Evolutionary conservation across 768 basidiomycete genomes (phyloP).

Genomic region (Amanita polypyramis): DNA sequence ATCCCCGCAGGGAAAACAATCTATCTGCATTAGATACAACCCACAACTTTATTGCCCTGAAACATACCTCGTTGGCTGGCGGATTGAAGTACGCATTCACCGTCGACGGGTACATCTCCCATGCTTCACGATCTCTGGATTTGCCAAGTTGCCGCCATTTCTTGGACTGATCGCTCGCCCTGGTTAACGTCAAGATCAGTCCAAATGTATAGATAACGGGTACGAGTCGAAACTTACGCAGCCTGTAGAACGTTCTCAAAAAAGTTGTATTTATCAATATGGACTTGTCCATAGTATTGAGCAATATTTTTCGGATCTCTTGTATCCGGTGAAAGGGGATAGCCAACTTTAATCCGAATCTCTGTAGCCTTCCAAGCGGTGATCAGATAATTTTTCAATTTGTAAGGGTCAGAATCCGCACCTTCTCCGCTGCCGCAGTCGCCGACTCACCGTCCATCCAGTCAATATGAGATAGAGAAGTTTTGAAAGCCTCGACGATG

Average conservation of each 20-base stretch:
- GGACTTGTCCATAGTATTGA: slow-evolving; percentile 63
- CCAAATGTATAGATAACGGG: not conserved
- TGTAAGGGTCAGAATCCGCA: slow-evolving; percentile 14
- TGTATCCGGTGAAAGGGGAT: slow-evolving; percentile 81
- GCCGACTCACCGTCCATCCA: slow-evolving; percentile 93
- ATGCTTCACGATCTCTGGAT: slow-evolving; percentile 55
- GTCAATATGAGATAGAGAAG: slow-evolving; percentile 56
- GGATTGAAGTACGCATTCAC: slow-evolving; percentile 89
- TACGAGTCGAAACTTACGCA: slow-evolving; percentile 22
- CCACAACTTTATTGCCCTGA: slow-evolving; percentile 6
- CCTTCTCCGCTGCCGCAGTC: slow-evolving; percentile 77
- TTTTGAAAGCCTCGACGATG: slow-evolving; percentile 77
- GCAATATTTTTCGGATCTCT: slow-evolving; percentile 55
- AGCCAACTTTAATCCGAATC: slow-evolving; percentile 88
- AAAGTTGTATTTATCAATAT: slow-evolving; percentile 58
- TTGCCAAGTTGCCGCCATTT: slow-evolving; percentile 69
- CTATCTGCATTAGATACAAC: slow-evolving; percentile 21
- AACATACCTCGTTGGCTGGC: slow-evolving; percentile 68
- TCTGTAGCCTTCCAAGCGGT: slow-evolving; percentile 48
- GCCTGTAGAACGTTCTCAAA: slow-evolving; percentile 77
- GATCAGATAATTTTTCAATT: slow-evolving; percentile 5
- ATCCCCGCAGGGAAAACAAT: slow-evolving; percentile 98
- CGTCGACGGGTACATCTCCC: slow-evolving; percentile 83
- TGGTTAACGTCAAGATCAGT: slow-evolving; percentile 14
- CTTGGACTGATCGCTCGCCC: slow-evolving; percentile 50